Base-by-base conservation (phyloP, 2,329 filamentous ascomycete species). In the Alternaria solani region DNA sequence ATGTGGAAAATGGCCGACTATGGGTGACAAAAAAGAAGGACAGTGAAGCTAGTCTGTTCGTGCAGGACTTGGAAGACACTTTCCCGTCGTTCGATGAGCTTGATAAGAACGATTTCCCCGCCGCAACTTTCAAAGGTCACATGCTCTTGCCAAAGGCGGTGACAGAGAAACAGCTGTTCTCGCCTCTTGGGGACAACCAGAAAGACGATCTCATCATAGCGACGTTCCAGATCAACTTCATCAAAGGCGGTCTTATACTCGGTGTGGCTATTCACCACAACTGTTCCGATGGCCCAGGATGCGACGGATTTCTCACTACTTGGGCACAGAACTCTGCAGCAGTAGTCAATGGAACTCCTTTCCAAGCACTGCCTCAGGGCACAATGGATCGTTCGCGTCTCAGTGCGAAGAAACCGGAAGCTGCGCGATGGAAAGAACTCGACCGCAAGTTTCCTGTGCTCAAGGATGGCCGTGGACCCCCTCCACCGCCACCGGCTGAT, bases 191-290 rank as follows among this genome's bases (percentile, higher is more conserved):
- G 11, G 34, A 41, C n/a, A 51, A 51, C 6, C 34, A 51, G 14
- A 23, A 41, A 23, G 36, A 51, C 36, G 34, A 51, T 51, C 34
- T 51, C 16, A 46, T 43, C 20, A 36, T 65, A 18, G 57, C 70
- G 16, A 63, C 61, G 8, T 65, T 69, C 12, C 73, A 76, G 54
- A 32, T 68, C 51, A 76, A 63, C 55, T 73, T 75, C 46, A 71
- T 76, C 51, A 53, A 43, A 7, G 70, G 71, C 30, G 73, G 73
- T n/a, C 38, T 75, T 14, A 63, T 76, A 36, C 41, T 76, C 9
- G 72, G 51, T 11, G 26, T 66, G 16, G 72, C 73, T 16, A 54
- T 74, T 16, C 68, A 73, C 44, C 74, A 76, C 51, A 55, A 56
- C 26, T 57, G 62, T 46, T 65, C 55, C 8, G 63, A 75, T 25